These are phyloP conservation scores for Geotrichum histeridarum DNA, from an alignment of 1,139 yeast species.

Conservation along the genomic window DNA sequence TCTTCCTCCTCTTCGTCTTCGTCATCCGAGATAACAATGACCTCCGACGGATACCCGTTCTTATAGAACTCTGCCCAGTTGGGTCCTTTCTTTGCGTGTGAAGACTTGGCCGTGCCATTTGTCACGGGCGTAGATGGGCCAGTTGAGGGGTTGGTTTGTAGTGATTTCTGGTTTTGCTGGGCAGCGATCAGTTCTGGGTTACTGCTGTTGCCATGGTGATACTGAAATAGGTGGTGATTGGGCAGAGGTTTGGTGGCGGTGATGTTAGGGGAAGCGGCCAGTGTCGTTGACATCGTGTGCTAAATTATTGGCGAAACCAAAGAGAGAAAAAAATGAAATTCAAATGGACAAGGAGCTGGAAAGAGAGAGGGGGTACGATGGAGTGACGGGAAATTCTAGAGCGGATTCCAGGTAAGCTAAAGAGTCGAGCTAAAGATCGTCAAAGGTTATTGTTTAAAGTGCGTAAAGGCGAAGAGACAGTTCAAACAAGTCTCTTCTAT, in stretches of 20 bases:
- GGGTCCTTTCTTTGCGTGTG: constrained; percentile 18
- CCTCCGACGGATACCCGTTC: constrained; percentile 36
- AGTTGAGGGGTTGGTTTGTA: constrained; percentile 4
- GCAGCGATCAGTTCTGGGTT: constrained; percentile 1
- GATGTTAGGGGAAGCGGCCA: constrained; percentile 11
- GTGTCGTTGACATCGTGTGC: constrained; percentile 8
- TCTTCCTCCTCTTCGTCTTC: constrained; percentile 23
- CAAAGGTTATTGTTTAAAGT: too few species aligned
- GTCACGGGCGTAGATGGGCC: neutral
- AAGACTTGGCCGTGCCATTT: neutral
- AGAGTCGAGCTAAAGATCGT: too few species aligned
- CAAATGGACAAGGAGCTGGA: neutral
- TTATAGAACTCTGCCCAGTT: constrained; percentile 35
- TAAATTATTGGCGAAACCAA: neutral
- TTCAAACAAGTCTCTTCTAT: neutral
- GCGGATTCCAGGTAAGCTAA: too few species aligned
- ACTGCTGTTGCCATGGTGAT: constrained; percentile 3
- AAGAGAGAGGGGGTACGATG: neutral
- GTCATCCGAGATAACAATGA: constrained; percentile 36
- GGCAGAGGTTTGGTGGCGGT: constrained; percentile 3
- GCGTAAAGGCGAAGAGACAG: neutral
- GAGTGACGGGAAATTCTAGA: too few species aligned
- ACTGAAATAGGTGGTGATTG: constrained; percentile 5
- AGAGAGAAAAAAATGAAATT: neutral
- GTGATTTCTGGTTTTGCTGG: neutral